Evolutionary conservation across 179 eudicot genomes (phyloP).

Genomic region (Beta corolliflora): DNA sequence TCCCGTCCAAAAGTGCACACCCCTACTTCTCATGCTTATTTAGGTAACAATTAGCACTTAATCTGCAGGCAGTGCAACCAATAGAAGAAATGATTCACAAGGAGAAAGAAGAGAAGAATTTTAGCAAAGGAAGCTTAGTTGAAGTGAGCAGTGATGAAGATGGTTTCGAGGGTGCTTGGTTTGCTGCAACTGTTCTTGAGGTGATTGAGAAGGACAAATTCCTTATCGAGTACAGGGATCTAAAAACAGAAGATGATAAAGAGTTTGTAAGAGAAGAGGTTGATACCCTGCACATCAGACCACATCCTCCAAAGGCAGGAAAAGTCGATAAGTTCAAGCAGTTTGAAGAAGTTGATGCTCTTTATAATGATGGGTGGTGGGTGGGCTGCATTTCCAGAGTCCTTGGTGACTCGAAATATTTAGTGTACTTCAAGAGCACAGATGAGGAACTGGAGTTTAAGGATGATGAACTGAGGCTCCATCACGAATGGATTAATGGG

Average conservation of each 20-base stretch:
- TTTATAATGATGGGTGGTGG: slow-evolving; percentile 93
- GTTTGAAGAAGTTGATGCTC: slow-evolving; percentile 80
- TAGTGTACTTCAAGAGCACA: slow-evolving; percentile 60
- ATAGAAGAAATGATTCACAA: slow-evolving; percentile 10
- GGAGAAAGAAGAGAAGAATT: slow-evolving; percentile 28
- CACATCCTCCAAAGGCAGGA: slow-evolving; percentile 60
- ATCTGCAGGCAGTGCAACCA: slow-evolving; percentile 30
- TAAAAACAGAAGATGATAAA: slow-evolving; percentile 66
- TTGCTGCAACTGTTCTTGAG: slow-evolving; percentile 60
- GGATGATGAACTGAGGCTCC: slow-evolving; percentile 61
- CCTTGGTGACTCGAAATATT: slow-evolving; percentile 46
- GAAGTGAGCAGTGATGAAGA: slow-evolving; percentile 92
- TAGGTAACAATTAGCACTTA: slow-evolving; percentile 13
- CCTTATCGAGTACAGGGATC: slow-evolving; percentile 58
- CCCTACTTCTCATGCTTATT: neutral
- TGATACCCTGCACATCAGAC: slow-evolving; percentile 64
- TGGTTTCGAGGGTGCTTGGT: slow-evolving; percentile 92
- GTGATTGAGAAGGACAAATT: slow-evolving; percentile 40
- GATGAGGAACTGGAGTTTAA: slow-evolving; percentile 59
- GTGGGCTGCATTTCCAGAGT: slow-evolving; percentile 69
- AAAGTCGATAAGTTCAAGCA: slow-evolving; percentile 44
- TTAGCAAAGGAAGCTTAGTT: slow-evolving; percentile 49
- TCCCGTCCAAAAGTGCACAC: too few species aligned
- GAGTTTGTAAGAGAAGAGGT: slow-evolving; percentile 63
- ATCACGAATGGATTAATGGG: slow-evolving; percentile 85